Evolutionary conservation across 2,329 filamentous ascomycete species (phyloP), one percentile per base, ranked within the genome.

Genomic region (Paraphoma sp.): DNA sequence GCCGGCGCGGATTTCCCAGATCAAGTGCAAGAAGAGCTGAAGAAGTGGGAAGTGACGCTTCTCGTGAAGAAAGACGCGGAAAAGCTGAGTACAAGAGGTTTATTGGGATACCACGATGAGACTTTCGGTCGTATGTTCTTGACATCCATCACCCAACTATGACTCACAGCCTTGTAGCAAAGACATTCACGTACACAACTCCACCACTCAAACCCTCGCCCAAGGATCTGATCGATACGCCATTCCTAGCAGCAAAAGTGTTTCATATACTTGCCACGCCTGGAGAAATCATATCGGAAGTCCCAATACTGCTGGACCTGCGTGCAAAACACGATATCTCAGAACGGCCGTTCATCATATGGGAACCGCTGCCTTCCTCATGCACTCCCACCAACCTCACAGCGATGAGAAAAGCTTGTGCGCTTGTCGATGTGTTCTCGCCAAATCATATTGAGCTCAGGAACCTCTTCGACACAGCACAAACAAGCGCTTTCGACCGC

Each of bases 381-480:
- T 42, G 40, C 40, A 7, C 7, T 9, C 11, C 10, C 10, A 10
- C 10, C 14, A 42, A 38, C n/a, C 33, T 11, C 33, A 3, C 33
- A 2, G 51, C 59, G 1, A 62, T 64, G 33, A 18, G 57, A 1
- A 23, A 57, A 31, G 64, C 67, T 4, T 63, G 59, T 44, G 56
- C 56, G 18, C 36, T 63, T 4, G 65, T 68, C 23, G 58, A 67
- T 42, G 54, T 70, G 6, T 67, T 69, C 53, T 70, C 64, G 31
- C 65, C 65, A 3, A 70, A 70, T 51, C 65, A 69, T 47, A 33
- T 69, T 23, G 65, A 70, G 52, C 31, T 67, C 4, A 28, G 46
- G 2, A 53, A 51, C 1, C n/a, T 70, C 7, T 65, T 67, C 18
- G 40, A 28, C 12, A 42, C 40, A 6, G 12, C 40, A n/a, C 11